Conservation (phyloP, 2,329 filamentous ascomycete genomes). For the Pseudogymnoascus destructans region DNA sequence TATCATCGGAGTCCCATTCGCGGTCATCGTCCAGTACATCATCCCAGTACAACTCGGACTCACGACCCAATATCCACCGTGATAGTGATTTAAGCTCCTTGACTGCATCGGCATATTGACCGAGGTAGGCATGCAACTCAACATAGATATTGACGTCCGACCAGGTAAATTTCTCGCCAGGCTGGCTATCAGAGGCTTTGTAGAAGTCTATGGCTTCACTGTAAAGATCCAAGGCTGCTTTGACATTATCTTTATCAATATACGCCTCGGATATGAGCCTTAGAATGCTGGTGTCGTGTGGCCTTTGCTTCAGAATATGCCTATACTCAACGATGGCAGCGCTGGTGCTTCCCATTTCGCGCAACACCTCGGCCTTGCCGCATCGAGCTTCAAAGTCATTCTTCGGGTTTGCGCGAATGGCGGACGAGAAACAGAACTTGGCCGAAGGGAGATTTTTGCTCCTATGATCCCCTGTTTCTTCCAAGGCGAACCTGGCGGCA, state of each 20-base stretch:
- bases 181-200: constrained; percentile 9
- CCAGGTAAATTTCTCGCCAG: constrained; percentile 38
- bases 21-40: constrained; percentile 58
- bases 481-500: constrained; percentile 41
- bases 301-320: constrained; percentile 35
- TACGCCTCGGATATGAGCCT: constrained; percentile 26
- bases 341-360: constrained; percentile 40
- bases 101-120: constrained; percentile 53
- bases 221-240: constrained; percentile 26
- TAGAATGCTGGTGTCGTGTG: constrained; percentile 33
- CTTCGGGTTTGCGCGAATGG: constrained; percentile 41
- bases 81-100: constrained; percentile 56
- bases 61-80: constrained; percentile 71
- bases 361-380: constrained; percentile 44
- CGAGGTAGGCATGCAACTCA: constrained; percentile 59
- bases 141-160: constrained; percentile 75
- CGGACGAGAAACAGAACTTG: constrained; percentile 45
- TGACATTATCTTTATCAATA: constrained; percentile 25
- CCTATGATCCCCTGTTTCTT: constrained; percentile 34
- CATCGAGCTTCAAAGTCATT: constrained; percentile 43
- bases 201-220: constrained; percentile 24
- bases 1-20: constrained; percentile 72
- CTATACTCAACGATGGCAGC: constrained; percentile 45
- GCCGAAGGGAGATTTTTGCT: constrained; percentile 39
- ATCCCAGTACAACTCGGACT: constrained; percentile 67